Conservation (phyloP, 164 flowering plant genomes). For the Dillenia suffruticosa region DNA sequence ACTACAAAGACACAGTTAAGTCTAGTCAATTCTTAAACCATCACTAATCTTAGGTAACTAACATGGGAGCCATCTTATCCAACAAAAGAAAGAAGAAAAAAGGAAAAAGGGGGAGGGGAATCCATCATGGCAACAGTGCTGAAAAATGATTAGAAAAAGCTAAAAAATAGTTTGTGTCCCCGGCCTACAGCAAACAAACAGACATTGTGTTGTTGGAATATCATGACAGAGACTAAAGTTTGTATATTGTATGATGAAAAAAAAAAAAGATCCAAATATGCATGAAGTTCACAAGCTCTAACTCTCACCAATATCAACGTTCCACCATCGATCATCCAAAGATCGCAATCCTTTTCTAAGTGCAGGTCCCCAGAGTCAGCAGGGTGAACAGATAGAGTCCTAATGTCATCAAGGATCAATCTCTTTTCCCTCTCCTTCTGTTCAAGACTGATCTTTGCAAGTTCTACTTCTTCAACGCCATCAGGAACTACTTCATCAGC, state of each 20-base stretch:
- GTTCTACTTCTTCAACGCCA: conserved; percentile 98
- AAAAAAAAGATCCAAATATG: neutral
- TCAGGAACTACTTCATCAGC: conserved; percentile 99
- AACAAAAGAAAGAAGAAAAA: too few species aligned
- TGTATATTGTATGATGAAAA: neutral
- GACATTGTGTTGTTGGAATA: too few species aligned
- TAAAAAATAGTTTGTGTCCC: too few species aligned
- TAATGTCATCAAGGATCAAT: conserved; percentile 73
- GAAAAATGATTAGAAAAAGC: too few species aligned
- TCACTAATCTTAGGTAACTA: too few species aligned
- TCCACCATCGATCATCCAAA: conserved; percentile 82
- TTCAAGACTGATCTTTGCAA: conserved; percentile 83
- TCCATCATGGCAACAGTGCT: too few species aligned
- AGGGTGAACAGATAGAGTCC: conserved; percentile 46
- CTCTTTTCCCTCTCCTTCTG: conserved; percentile 66
- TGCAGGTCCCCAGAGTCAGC: conserved; percentile 42
- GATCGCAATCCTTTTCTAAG: conserved; percentile 46
- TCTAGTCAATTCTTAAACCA: too few species aligned
- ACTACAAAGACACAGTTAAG: too few species aligned
- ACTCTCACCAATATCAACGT: conserved; percentile 63
- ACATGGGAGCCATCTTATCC: too few species aligned
- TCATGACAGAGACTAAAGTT: too few species aligned
- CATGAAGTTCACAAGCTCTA: conserved; percentile 4
- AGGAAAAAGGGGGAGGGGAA: too few species aligned
- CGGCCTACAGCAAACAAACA: too few species aligned